These are phyloP conservation scores for Colletotrichum musae DNA, from an alignment of 2,329 filamentous ascomycete species.

Conservation along the genomic window DNA sequence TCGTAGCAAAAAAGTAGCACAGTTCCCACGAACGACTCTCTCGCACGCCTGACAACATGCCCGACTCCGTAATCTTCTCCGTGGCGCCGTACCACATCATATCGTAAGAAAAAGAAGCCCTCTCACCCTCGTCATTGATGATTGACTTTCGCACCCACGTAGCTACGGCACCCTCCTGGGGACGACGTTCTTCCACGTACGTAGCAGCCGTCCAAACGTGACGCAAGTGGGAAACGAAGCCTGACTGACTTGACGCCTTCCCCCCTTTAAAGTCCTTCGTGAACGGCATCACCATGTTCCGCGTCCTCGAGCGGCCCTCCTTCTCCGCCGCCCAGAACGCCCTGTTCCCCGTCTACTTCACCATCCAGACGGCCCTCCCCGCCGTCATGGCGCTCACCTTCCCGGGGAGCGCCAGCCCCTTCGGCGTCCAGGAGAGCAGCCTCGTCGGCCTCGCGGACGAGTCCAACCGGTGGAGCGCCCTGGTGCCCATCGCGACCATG, in stretches of 20 bases:
- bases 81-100: slow-evolving; percentile 83
- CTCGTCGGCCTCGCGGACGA: slow-evolving; percentile 71
- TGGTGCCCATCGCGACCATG: slow-evolving; percentile 79
- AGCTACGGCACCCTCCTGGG: slow-evolving; percentile 93
- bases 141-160: slow-evolving; percentile 22
- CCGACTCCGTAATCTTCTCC: slow-evolving; percentile 69
- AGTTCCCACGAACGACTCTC: too few relatives aligned
- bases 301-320: slow-evolving; percentile 80
- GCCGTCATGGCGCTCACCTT: slow-evolving; percentile 83
- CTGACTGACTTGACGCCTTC: slow-evolving; percentile 3
- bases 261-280: slow-evolving; percentile 75
- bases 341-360: slow-evolving; percentile 92
- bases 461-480: slow-evolving; percentile 73
- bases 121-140: slow-evolving; percentile 1
- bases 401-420: slow-evolving; percentile 70
- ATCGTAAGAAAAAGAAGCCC: slow-evolving; percentile 67
- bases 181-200: slow-evolving; percentile 86
- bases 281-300: slow-evolving; percentile 82
- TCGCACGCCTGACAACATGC: slow-evolving; percentile 54
- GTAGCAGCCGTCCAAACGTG: background rate
- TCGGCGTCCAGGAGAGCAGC: slow-evolving; percentile 60
- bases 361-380: slow-evolving; percentile 83
- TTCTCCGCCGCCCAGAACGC: slow-evolving; percentile 86
- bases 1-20: too few relatives aligned
- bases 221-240: too few relatives aligned